Evolutionary conservation across 495 filamentous ascomycete species (phyloP), one percentile per base, ranked within the genome.

Genomic region (Penicillium flavigenum): DNA sequence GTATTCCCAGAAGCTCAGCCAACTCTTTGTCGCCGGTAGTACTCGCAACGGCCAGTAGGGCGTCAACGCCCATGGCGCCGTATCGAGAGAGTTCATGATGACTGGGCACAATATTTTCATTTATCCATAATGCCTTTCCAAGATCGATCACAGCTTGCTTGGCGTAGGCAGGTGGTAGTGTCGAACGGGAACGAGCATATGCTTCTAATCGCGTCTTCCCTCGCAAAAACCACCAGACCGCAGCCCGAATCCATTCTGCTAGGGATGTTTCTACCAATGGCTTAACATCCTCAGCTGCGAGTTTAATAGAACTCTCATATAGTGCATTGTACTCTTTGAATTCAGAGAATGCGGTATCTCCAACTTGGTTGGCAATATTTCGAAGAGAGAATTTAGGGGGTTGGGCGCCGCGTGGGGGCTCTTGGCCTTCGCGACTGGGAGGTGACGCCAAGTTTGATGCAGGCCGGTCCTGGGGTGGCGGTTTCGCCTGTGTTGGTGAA

Each of bases 221-320:
- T 36, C 80, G 84, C 56, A 95, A 64, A 63, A 96, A 96, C 92
- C 92, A 96, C 92, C 92, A 96, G 3, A 88, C 68, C 17, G 83
- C 84, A 44, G 83, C 86, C 57, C 86, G 76, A 12, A 88, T 76
- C 77, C 92, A 85, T 63, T 91, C 83, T 19, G 81, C 72, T 3
- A 82, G 76, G 8, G 79, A 79, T 11, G 80, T 84, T 51, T 78
- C 79, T 52, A 77, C 70, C n/a, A 88, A 47, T 0, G 88, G 84
- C 53, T 81, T 83, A n/a, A 82, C 79, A 42, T 82, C 79, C 63
- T 93, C 88, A 3, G 89, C 86, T 46, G 90, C 86, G 12, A 88
- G 69, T 27, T 79, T 74, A 64, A 95, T 90, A 6, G 90, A 74
- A 57, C 82, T 81, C 53, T 82, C 81, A 61, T 91, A 79, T 65